phyloP scores from a whole-genome alignment of 2,329 filamentous ascomycete genomes.

The Monosporascus ibericus region DNA sequence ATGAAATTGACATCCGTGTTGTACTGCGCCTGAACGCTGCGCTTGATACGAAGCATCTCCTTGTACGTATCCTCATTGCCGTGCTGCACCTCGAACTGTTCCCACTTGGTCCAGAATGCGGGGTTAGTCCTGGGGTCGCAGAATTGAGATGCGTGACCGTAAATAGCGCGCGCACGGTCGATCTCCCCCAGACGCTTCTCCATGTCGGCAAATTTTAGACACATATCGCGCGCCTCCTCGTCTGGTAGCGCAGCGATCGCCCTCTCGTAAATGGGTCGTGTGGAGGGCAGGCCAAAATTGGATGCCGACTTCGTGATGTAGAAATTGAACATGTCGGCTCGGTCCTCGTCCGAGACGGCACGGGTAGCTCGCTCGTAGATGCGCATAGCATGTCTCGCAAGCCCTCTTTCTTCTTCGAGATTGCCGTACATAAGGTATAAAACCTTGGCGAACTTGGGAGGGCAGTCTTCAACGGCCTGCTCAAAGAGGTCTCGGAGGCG shows the following conservation, averaged over 20 bases:
- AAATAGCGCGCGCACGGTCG: slow-evolving; percentile 90
- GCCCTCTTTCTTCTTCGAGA: slow-evolving; percentile 88
- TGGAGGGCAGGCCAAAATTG: slow-evolving; percentile 94
- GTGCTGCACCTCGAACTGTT: slow-evolving; percentile 93
- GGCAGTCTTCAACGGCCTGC: slow-evolving; percentile 90
- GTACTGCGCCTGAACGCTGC: slow-evolving; percentile 95
- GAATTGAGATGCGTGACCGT: slow-evolving; percentile 94
- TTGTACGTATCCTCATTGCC: slow-evolving; percentile 99
- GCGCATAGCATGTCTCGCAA: slow-evolving; percentile 94
- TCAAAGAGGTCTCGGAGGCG: slow-evolving; percentile 92
- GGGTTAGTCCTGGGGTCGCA: slow-evolving; percentile 89
- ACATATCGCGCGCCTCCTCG: slow-evolving; percentile 92
- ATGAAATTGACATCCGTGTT: slow-evolving; percentile 99
- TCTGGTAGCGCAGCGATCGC: slow-evolving; percentile 93
- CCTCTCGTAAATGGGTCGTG: slow-evolving; percentile 90
- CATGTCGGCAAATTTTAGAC: slow-evolving; percentile 97
- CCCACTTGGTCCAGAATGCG: slow-evolving; percentile 94
- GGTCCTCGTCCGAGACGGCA: slow-evolving; percentile 89
- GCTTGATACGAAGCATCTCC: slow-evolving; percentile 96
- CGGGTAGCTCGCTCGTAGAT: slow-evolving; percentile 97
- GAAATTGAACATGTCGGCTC: slow-evolving; percentile 97
- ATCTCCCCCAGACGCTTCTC: slow-evolving; percentile 87
- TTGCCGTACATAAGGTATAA: slow-evolving; percentile 98
- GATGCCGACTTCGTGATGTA: slow-evolving; percentile 98
- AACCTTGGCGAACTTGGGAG: slow-evolving; percentile 91